These are phyloP conservation scores for Aphanomyces invadans DNA, from an alignment of 352 stramenopile species.

Conservation along the genomic window DNA sequence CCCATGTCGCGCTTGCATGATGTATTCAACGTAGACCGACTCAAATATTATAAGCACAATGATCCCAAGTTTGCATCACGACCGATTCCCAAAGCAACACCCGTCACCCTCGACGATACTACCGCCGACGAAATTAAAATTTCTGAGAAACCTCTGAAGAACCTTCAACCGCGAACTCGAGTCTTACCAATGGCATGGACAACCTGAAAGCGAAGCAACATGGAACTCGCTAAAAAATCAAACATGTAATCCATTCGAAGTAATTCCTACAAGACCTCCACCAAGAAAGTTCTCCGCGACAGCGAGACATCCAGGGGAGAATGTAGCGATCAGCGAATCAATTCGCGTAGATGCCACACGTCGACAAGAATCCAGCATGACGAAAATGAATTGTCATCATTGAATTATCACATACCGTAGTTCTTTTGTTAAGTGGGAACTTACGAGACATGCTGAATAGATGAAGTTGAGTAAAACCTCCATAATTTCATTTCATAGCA, in stretches of 20 bases:
- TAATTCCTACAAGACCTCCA: background rate
- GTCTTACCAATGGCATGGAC: slow-evolving; percentile 18
- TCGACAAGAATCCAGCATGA: no score
- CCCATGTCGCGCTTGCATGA: background rate
- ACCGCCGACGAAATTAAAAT: background rate
- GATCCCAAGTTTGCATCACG: background rate
- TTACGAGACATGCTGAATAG: no score
- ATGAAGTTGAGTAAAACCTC: no score
- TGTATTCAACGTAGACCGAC: slow-evolving; percentile 27
- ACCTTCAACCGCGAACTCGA: slow-evolving; percentile 18
- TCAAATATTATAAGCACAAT: slow-evolving; percentile 13
- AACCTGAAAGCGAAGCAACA: slow-evolving; percentile 6
- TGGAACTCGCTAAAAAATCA: slow-evolving; percentile 26
- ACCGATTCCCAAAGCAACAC: slow-evolving; percentile 1
- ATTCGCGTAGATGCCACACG: background rate
- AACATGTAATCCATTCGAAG: slow-evolving; percentile 18
- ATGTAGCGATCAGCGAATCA: background rate
- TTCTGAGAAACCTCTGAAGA: no score
- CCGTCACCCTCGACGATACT: slow-evolving; percentile 4
- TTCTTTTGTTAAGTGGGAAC: no score
- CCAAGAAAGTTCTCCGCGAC: background rate
- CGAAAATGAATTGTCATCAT: no score
- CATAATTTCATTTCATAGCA: no score
- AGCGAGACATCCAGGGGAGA: background rate
- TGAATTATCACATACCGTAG: no score